phyloP scores from a whole-genome alignment of 257 asterid species.

The Marsdenia floribunda region DNA sequence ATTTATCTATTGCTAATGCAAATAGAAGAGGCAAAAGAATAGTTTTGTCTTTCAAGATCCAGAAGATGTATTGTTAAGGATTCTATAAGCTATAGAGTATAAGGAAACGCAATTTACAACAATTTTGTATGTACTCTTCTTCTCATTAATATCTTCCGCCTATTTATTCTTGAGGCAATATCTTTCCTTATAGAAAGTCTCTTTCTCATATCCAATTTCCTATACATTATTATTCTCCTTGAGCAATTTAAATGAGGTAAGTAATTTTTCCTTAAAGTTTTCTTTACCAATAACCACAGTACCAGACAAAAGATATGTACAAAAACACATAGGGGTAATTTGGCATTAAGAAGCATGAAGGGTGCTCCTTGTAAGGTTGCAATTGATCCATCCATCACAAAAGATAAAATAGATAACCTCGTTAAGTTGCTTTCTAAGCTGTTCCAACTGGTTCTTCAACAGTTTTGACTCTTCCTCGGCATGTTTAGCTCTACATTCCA shows the following conservation, averaged over 20 bases:
- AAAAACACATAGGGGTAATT: neutral
- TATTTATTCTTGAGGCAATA: neutral
- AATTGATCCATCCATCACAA: neutral
- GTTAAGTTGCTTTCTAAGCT: conserved; percentile 51
- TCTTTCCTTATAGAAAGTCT: neutral
- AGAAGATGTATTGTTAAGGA: neutral
- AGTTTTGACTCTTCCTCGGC: conserved; percentile 74
- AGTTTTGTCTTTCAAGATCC: neutral
- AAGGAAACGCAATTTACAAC: neutral
- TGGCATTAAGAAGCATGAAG: neutral
- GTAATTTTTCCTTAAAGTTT: neutral
- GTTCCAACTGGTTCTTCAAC: conserved; percentile 61
- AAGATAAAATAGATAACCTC: conserved; percentile 41
- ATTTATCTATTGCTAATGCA: neutral
- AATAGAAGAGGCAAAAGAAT: neutral
- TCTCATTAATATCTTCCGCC: neutral
- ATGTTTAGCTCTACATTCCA: conserved; percentile 73
- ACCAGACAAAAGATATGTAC: neutral
- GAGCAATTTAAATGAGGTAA: neutral
- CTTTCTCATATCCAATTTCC: neutral
- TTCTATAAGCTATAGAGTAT: neutral
- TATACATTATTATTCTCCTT: neutral
- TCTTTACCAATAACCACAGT: neutral
- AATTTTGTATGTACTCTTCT: neutral
- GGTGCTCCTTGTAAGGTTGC: neutral